Conservation (phyloP, 495 filamentous ascomycete species). For the Lophium mytilinum region DNA sequence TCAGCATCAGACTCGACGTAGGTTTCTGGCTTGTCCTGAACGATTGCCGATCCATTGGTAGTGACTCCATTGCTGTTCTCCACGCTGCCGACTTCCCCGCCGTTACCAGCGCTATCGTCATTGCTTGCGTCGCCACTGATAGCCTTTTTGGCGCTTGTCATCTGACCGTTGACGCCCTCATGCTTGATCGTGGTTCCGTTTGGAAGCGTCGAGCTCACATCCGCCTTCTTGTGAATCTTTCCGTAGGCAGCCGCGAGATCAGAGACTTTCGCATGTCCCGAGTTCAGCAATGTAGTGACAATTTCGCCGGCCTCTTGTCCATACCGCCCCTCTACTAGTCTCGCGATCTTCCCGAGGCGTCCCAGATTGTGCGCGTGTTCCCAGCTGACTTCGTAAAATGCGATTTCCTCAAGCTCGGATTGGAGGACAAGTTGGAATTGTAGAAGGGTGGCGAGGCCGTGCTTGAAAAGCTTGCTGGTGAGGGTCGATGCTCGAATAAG, state of each 20-base stretch:
- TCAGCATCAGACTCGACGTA: neutral
- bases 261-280: constrained; percentile 66
- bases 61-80: constrained; percentile 1
- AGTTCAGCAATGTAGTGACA: constrained; percentile 62
- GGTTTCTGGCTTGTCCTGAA: neutral
- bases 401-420: constrained; percentile 51
- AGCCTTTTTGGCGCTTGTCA: no score
- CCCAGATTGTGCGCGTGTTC: constrained; percentile 68
- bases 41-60: constrained; percentile 1
- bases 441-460: constrained; percentile 73
- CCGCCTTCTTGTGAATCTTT: constrained; percentile 12
- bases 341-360: constrained; percentile 73
- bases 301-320: constrained; percentile 62
- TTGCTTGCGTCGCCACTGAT: neutral
- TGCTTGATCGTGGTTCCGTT: constrained; percentile 6
- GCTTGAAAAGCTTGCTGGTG: constrained; percentile 56
- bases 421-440: constrained; percentile 83
- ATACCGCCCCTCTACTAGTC: constrained; percentile 59
- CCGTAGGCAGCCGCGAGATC: constrained; percentile 51
- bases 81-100: neutral
- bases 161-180: no score
- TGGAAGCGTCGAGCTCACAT: neutral
- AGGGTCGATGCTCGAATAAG: constrained; percentile 62
- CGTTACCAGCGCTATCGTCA: neutral
- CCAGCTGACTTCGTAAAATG: constrained; percentile 73